These are phyloP conservation scores for Globisporangium echinulatum DNA, from an alignment of 352 stramenopile species.

Conservation along the genomic window DNA sequence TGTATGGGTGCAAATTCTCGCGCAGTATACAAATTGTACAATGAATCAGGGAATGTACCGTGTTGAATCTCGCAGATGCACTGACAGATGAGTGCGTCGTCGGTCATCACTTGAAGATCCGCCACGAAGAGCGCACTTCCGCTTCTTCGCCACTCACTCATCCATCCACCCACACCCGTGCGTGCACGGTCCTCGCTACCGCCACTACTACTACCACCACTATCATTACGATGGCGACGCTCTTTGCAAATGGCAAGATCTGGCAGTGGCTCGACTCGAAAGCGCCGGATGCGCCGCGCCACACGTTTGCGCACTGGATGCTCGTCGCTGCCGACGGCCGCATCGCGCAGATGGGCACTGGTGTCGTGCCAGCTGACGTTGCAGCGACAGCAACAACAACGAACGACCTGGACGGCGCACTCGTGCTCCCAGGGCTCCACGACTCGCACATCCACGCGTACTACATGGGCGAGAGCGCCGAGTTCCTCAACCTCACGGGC, in stretches of 20 bases:
- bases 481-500: slow-evolving; percentile 78
- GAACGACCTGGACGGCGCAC: slow-evolving; percentile 40
- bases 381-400: slow-evolving; percentile 7
- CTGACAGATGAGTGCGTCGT: slow-evolving; percentile 2
- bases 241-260: slow-evolving; percentile 62
- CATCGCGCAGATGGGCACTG: slow-evolving; percentile 31
- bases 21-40: background rate
- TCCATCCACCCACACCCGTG: no score
- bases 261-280: slow-evolving; percentile 40
- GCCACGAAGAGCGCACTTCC: background rate
- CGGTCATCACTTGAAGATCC: slow-evolving; percentile 9
- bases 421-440: slow-evolving; percentile 83
- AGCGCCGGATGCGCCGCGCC: slow-evolving; percentile 3
- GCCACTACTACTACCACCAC: no score
- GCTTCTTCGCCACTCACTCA: no score
- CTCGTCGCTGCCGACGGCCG: slow-evolving; percentile 39
- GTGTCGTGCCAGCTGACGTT: slow-evolving; percentile 5
- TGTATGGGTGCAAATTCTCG: background rate
- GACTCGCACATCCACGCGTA: slow-evolving; percentile 88
- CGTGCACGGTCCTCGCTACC: no score
- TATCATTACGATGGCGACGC: slow-evolving; percentile 22
- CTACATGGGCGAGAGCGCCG: slow-evolving; percentile 71
- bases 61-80: background rate
- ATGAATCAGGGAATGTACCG: background rate
- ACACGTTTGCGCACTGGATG: slow-evolving; percentile 47